Conservation (phyloP, 768 basidiomycete species). For the Tricholoma saponaceum region DNA sequence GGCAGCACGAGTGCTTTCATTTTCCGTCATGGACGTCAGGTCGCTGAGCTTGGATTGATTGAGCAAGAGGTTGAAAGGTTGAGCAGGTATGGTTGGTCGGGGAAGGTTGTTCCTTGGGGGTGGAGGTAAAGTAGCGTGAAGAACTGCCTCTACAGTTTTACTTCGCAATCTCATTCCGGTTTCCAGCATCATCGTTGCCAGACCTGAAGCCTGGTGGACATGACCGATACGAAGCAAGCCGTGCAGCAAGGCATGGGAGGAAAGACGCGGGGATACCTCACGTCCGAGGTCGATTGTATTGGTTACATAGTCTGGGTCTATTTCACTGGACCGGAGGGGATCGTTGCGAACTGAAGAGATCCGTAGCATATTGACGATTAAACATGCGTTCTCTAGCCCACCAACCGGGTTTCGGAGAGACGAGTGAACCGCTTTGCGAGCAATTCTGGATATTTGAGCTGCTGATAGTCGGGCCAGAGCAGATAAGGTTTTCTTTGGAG, state of each 20-base stretch:
- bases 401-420: constrained; percentile 31
- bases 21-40: constrained; percentile 28
- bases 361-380: constrained; percentile 55
- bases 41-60: constrained; percentile 25
- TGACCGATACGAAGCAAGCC: constrained; percentile 52
- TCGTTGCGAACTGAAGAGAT: constrained; percentile 28
- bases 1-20: constrained; percentile 44
- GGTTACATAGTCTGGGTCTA: constrained; percentile 27
- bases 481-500: background rate
- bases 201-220: constrained; percentile 40
- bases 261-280: constrained; percentile 52
- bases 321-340: constrained; percentile 12
- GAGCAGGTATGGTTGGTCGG: constrained; percentile 14
- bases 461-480: constrained; percentile 4
- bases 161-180: constrained; percentile 47
- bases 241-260: constrained; percentile 64
- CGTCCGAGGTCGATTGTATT: constrained; percentile 43
- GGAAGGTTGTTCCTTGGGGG: constrained; percentile 9
- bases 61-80: constrained; percentile 12
- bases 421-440: constrained; percentile 42
- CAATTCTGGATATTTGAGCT: constrained; percentile 22
- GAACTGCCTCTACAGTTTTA: constrained; percentile 45
- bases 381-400: constrained; percentile 46
- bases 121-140: constrained; percentile 17
- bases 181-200: constrained; percentile 49